A percentile compares a stretch with the other conserved stretches of the same genome.
These are phyloP conservation scores for Melastoma malabathricum DNA, from an alignment of 345 rosid species.

Conservation along the genomic window DNA sequence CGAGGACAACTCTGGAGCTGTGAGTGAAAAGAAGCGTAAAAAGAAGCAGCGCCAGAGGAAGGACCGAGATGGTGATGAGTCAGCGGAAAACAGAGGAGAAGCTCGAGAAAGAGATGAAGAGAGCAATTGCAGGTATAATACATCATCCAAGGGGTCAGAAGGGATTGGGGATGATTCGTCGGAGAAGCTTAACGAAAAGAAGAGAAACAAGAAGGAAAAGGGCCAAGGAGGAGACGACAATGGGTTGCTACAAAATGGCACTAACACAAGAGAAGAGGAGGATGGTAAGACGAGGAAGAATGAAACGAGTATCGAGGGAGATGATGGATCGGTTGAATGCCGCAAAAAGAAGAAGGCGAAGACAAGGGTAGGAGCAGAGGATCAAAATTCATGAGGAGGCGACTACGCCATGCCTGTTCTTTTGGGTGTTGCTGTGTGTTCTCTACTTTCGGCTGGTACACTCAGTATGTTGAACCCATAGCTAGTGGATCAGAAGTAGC, in stretches of 20 bases:
- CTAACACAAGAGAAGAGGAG: too few species aligned
- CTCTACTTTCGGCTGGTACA: too few species aligned
- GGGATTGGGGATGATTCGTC: not conserved
- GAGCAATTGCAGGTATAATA: not conserved
- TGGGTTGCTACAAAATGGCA: not conserved
- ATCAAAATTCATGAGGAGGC: too few species aligned
- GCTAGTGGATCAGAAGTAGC: too few species aligned
- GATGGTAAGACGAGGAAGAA: too few species aligned
- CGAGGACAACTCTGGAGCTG: not conserved
- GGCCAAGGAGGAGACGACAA: not conserved
- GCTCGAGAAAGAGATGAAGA: slow-evolving; percentile 1
- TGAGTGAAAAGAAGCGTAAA: slow-evolving; percentile 4
- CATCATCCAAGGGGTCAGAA: not conserved
- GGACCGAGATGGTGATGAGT: slow-evolving; percentile 1
- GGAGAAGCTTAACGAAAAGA: not conserved
- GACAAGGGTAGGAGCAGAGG: too few species aligned
- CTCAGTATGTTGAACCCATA: too few species aligned
- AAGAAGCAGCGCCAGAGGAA: slow-evolving; percentile 4
- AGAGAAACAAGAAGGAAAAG: slow-evolving; percentile 6
- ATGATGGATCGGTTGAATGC: too few species aligned
- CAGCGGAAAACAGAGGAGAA: not conserved
- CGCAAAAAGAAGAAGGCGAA: too few species aligned
- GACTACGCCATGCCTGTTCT: too few species aligned
- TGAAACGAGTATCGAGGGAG: too few species aligned
- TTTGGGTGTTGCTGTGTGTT: too few species aligned